Base-by-base conservation (phyloP, 176 grass and related monocot genomes). In the Pontederia crassipes region DNA sequence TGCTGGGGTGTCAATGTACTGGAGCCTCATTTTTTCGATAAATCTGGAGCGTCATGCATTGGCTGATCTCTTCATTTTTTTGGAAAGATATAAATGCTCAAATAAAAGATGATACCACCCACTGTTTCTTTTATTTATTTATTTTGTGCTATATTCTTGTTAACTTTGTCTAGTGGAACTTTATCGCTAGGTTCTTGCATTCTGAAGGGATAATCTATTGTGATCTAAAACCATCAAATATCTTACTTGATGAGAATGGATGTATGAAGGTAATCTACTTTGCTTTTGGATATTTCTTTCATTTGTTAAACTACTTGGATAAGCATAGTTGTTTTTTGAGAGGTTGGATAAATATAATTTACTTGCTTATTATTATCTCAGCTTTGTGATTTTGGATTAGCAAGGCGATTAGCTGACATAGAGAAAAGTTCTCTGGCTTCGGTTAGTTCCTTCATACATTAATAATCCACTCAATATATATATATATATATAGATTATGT, bases 181-280 rank as follows among this genome's bases (percentile, higher is more conserved):
- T 61, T 58, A 62, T 12, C 52, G 12, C 45, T 70, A 98, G 93
- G 84, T 98, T 91, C 77, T 89, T 98, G 68, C 93, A 98, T 88
- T 98, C 87, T 3, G 80, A 98, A 86, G 93, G 87, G 83, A 85
- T 92, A 52, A 80, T 98, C 61, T 98, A 92, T 55, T 98, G 93
- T 49, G 87, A 98, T 81, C 79, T 98, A 61, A 98, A 98, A 66
- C 93, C 93, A 70, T 98, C 93, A 76, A 98, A 98, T 50, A 78
- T 98, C 76, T 66, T 98, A 73, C 77, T 98, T n/a, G 84, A 98
- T 74, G 93, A 98, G 61, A 91, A 70, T 75, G 93, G 93, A 73
- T 84, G 58, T 71, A 85, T 90, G 87, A 98, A 98, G 93, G 93
- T 98, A 80, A 49, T 50, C 57, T 75, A 50, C 77, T 71, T 17